Evolutionary conservation across 2,329 filamentous ascomycete genomes (phyloP).

Genomic region (Aspergillus sp.): DNA sequence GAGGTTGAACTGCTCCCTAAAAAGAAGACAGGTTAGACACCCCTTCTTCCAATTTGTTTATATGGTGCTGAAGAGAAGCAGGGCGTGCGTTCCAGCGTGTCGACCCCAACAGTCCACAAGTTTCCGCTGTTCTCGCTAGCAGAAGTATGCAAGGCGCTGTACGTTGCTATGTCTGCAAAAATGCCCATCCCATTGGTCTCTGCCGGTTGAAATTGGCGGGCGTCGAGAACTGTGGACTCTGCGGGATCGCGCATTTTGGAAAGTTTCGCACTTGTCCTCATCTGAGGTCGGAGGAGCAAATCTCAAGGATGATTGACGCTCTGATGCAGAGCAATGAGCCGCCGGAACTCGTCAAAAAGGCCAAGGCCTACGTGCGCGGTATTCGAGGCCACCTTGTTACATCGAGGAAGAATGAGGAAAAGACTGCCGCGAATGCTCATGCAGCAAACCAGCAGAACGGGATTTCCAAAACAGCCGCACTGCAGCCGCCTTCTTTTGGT

Average conservation of each 20-base stretch:
- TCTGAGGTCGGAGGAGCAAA: constrained; percentile 52
- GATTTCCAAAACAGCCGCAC: no score
- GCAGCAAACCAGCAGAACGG: no score
- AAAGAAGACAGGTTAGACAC: constrained; percentile 12
- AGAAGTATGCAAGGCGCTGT: constrained; percentile 8
- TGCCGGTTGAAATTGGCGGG: constrained; percentile 53
- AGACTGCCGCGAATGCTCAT: no score
- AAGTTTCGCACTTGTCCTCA: constrained; percentile 50
- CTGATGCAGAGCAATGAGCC: constrained; percentile 51
- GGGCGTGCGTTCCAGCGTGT: constrained; percentile 33
- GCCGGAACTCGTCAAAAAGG: constrained; percentile 43
- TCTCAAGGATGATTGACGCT: constrained; percentile 55
- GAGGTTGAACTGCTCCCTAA: constrained; percentile 16
- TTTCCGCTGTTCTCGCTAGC: no score
- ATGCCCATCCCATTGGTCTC: constrained; percentile 46
- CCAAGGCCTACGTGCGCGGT: constrained; percentile 48
- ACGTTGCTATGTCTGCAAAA: constrained; percentile 46
- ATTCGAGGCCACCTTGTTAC: constrained; percentile 48
- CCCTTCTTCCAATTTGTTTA: neutral
- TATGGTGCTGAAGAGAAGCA: constrained; percentile 14
- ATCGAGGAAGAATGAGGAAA: no score
- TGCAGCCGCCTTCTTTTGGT: no score
- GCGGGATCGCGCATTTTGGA: constrained; percentile 54
- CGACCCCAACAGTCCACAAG: constrained; percentile 13
- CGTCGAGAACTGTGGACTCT: constrained; percentile 54